These are phyloP conservation scores for Solanum gracilifrons DNA, from an alignment of 257 asterid genomes.

Conservation along the genomic window DNA sequence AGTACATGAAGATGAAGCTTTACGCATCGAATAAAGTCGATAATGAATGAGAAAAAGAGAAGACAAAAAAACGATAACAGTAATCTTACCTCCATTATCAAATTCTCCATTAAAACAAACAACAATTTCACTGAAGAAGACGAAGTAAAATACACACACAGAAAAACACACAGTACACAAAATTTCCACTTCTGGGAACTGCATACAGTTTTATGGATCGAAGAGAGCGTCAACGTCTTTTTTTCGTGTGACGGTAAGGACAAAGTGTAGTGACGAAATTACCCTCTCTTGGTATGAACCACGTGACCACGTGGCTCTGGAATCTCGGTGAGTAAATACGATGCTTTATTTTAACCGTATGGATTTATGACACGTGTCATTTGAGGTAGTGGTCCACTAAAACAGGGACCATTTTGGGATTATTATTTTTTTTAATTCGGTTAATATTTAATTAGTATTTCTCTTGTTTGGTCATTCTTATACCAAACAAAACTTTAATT, in stretches of 20 bases:
- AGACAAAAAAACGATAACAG: neutral
- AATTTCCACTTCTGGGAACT: slow-evolving; percentile 11
- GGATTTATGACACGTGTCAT: neutral
- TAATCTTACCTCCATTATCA: neutral
- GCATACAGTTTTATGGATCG: slow-evolving; percentile 4
- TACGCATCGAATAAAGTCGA: slow-evolving; percentile 16
- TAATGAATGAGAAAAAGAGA: neutral
- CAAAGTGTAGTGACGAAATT: slow-evolving; percentile 3
- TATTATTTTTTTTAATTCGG: neutral
- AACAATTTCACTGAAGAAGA: neutral
- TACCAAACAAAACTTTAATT: neutral
- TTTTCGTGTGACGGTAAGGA: slow-evolving; percentile 6
- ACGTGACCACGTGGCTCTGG: slow-evolving; percentile 47
- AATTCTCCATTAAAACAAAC: neutral
- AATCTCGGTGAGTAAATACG: slow-evolving; percentile 1
- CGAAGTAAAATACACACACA: neutral
- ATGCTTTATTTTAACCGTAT: neutral
- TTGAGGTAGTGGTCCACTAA: neutral
- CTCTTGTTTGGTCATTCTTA: neutral
- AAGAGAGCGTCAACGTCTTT: slow-evolving; percentile 16
- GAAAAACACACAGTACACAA: neutral
- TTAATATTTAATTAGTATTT: neutral
- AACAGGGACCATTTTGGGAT: neutral
- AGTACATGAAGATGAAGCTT: slow-evolving; percentile 12
- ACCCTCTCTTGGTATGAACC: slow-evolving; percentile 17